phyloP scores from a whole-genome alignment of 176 grass and related monocot species.

The Carex cristatella region DNA sequence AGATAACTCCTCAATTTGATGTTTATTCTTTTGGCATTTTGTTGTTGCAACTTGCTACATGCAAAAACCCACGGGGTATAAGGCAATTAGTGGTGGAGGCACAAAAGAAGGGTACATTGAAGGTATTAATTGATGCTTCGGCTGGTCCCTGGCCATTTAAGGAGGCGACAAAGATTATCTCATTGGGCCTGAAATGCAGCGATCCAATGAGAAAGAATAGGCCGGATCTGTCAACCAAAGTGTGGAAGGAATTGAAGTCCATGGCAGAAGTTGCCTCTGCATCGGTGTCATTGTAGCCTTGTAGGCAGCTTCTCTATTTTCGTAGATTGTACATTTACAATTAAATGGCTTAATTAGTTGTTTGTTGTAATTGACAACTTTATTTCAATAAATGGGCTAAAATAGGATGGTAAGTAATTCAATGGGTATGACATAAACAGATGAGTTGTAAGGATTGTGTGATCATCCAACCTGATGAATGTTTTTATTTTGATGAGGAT shows the following conservation, averaged over 20 bases:
- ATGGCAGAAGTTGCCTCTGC: conserved; percentile 30
- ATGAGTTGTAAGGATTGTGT: no score
- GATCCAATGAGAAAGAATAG: conserved; percentile 29
- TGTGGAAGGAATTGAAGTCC: conserved; percentile 37
- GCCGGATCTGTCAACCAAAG: conserved; percentile 27
- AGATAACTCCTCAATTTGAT: conserved; percentile 39
- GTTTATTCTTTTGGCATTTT: conserved; percentile 50
- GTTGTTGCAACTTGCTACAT: conserved; percentile 37
- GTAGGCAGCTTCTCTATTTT: background rate
- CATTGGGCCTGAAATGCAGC: conserved; percentile 36
- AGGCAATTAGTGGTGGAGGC: conserved; percentile 23
- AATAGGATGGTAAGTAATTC: no score
- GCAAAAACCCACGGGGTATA: conserved; percentile 23
- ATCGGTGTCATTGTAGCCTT: background rate
- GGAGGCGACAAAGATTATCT: conserved; percentile 32
- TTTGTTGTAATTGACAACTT: no score
- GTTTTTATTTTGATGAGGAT: background rate
- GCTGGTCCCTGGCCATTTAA: conserved; percentile 36
- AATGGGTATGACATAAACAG: no score
- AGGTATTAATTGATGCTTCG: conserved; percentile 21
- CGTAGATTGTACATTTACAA: background rate
- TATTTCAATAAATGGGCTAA: no score
- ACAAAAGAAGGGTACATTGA: conserved; percentile 16
- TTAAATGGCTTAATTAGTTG: background rate
- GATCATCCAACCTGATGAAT: no score